phyloP scores from a whole-genome alignment of 768 basidiomycete species.

The Phaeotremella skinneri region DNA sequence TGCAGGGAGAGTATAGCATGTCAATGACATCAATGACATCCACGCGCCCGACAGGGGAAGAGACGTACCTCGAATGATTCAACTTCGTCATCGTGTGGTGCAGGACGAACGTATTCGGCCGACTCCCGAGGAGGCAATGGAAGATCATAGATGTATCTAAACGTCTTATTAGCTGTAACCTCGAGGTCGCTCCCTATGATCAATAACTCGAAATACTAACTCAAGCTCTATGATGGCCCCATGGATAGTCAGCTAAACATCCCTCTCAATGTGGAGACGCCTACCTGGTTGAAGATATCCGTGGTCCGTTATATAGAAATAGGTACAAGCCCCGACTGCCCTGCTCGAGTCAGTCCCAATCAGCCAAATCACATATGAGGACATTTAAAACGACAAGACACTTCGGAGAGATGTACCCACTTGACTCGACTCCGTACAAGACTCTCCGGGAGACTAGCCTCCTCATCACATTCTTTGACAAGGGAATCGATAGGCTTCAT shows the following conservation, averaged over 20 bases:
- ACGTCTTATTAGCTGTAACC: background rate
- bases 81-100: constrained; percentile 86
- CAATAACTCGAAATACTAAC: constrained; percentile 53
- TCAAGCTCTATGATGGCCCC: constrained; percentile 63
- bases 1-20: too few relatives aligned
- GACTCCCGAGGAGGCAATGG: constrained; percentile 58
- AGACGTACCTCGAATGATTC: constrained; percentile 80
- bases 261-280: background rate
- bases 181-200: background rate
- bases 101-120: constrained; percentile 59
- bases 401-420: constrained; percentile 12
- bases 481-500: constrained; percentile 69
- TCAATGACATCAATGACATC: too few relatives aligned
- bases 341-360: too few relatives aligned
- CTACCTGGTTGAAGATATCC: constrained; percentile 68
- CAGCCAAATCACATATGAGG: too few relatives aligned
- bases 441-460: constrained; percentile 74
- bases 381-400: too few relatives aligned
- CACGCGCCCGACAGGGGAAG: background rate
- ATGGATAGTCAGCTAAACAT: background rate
- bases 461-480: constrained; percentile 89
- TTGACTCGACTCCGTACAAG: constrained; percentile 63
- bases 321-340: constrained; percentile 55
- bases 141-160: constrained; percentile 81
- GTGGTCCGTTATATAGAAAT: constrained; percentile 67